Evolutionary conservation across 805 yeast genomes (phyloP).

Genomic region (Jamesozyma gamospora): DNA sequence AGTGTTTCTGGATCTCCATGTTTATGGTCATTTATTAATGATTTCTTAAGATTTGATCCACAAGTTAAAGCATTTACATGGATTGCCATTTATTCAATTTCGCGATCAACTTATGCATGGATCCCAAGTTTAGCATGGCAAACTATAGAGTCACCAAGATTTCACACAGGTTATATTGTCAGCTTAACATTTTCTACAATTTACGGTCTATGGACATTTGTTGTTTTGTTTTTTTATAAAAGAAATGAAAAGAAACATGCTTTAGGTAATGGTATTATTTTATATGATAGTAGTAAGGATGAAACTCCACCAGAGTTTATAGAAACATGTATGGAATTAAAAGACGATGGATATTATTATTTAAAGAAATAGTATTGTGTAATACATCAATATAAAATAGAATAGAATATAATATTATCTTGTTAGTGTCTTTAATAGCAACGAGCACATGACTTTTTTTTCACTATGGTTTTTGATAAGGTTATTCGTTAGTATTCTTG

Average conservation of each 20-base stretch:
- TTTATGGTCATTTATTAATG: conserved; percentile 47
- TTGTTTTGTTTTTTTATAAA: conserved; percentile 45
- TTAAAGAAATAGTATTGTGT: too few species aligned
- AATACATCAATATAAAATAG: too few species aligned
- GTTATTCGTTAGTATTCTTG: too few species aligned
- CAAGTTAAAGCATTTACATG: conserved; percentile 47
- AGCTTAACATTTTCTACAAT: conserved; percentile 38
- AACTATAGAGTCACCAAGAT: conserved; percentile 50
- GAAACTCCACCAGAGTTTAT: conserved; percentile 24
- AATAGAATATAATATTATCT: too few species aligned
- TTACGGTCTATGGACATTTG: conserved; percentile 40
- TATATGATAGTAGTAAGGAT: conserved; percentile 35
- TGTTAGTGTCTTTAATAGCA: too few species aligned
- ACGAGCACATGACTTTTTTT: too few species aligned
- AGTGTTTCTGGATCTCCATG: conserved; percentile 59
- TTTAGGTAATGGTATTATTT: conserved; percentile 37
- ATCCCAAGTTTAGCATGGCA: conserved; percentile 43
- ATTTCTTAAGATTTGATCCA: conserved; percentile 47
- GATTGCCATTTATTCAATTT: conserved; percentile 45
- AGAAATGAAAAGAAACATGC: conserved; percentile 41
- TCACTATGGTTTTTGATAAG: too few species aligned
- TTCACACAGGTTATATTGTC: conserved; percentile 42
- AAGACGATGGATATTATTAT: conserved; percentile 24
- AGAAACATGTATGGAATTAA: conserved; percentile 18
- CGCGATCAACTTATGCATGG: conserved; percentile 55